A percentile compares a stretch with the other conserved stretches of the same genome.
Evolutionary conservation across 2,329 filamentous ascomycete genomes (phyloP).

Genomic region (Penicillium expansum): DNA sequence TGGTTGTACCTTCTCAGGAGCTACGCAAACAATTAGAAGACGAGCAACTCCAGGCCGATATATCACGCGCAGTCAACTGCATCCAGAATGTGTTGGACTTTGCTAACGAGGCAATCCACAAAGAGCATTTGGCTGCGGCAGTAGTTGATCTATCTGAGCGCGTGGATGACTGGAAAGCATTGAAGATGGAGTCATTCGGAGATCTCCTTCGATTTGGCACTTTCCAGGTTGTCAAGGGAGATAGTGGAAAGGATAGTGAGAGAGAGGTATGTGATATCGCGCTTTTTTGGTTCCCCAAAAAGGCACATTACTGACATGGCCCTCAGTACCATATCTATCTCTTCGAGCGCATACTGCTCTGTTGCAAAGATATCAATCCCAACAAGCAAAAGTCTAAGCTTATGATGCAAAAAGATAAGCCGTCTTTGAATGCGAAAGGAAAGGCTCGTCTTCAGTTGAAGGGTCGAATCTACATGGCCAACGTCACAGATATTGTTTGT

Average conservation of each 20-base stretch:
- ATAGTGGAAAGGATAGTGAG: constrained; percentile 76
- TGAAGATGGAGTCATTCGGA: constrained; percentile 87
- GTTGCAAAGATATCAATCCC: constrained; percentile 90
- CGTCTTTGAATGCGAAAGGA: constrained; percentile 64
- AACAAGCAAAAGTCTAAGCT: constrained; percentile 73
- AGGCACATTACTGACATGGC: constrained; percentile 17
- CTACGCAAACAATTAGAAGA: constrained; percentile 79
- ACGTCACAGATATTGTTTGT: constrained; percentile 91
- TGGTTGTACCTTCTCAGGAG: constrained; percentile 55
- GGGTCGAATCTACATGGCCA: constrained; percentile 98
- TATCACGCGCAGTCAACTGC: constrained; percentile 73
- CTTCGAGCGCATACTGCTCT: constrained; percentile 91
- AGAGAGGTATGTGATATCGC: constrained; percentile 65
- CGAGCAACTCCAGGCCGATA: constrained; percentile 66
- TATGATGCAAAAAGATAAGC: constrained; percentile 66
- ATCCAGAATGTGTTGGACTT: constrained; percentile 77
- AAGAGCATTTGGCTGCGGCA: constrained; percentile 79
- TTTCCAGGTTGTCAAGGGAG: constrained; percentile 82
- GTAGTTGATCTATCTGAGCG: constrained; percentile 75
- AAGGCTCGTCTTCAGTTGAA: constrained; percentile 84
- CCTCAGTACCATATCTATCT: constrained; percentile 91
- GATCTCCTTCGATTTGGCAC: constrained; percentile 83
- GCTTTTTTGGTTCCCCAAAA: background rate
- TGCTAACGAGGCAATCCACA: constrained; percentile 87
- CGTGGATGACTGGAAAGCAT: constrained; percentile 96